Evolutionary conservation across 805 yeast species (phyloP), one percentile per base, ranked within the genome.

Genomic region (Yarrowia sp.): DNA sequence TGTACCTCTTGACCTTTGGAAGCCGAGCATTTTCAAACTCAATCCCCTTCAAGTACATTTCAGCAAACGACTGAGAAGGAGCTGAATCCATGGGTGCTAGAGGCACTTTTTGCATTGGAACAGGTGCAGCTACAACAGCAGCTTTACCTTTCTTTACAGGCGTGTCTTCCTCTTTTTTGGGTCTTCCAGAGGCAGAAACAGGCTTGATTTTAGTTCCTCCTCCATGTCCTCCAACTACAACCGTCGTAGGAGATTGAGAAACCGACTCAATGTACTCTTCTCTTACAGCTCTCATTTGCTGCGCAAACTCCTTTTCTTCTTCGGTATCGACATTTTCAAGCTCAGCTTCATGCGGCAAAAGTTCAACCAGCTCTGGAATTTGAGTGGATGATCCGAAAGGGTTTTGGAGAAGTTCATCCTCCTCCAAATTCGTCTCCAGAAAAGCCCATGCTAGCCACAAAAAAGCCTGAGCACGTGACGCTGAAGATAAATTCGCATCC

Each of bases 361-460:
- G 68, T 5, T 65, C 55, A 7, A 66, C 70, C 33, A 78, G 68
- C 5, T 74, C 70, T 8, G 86, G 86, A 4, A 82, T 77, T 45
- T 68, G 66, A 9, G 79, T 73, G 32, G 84, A 80, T 13, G 67
- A 71, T 5, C 82, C 82, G 73, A 86, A 88, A n/a, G 92, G 92
- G 69, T 87, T 87, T 6, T 67, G 64, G 0, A 71, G 74, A 14
- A 87, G 70, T 65, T 82, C 83, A 32, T 81, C 85, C 0, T 80
- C 77, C 1, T 81, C 73, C 67, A 89, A 79, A 66, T 83, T 81
- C 0, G 97, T 89, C 72, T 93, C 97, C 68, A 89, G 77, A 71
- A 88, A 90, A 1, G 90, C 83, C 77, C 90, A 92, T 47, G 90
- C 71, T 41, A 93, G 76, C 98, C 98, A 93, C 66, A 93, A 74